Percentiles rank a stretch among this genome's conserved stretches.
Conservation (phyloP, 176 grass and related monocot genomes). For the Microstegium vimineum region DNA sequence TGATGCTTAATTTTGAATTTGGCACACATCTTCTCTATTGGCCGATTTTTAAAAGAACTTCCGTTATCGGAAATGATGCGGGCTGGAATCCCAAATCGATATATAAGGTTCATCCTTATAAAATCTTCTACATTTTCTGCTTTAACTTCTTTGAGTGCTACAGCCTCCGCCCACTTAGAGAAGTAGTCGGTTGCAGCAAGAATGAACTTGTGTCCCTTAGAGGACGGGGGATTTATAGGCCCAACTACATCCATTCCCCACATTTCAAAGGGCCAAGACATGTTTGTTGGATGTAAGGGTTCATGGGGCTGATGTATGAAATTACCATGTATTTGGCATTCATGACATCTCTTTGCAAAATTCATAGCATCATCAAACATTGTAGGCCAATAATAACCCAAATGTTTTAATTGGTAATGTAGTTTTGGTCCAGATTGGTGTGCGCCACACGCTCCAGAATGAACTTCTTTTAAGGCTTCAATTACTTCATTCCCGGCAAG, state of each 20-base stretch:
- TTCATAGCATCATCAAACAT: background rate
- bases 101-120: background rate
- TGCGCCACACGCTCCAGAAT: background rate
- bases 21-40: background rate
- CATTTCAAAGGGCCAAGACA: slow-evolving; percentile 11
- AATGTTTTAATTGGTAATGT: background rate
- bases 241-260: background rate
- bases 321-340: background rate
- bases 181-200: background rate
- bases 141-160: background rate
- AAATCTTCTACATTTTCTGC: background rate
- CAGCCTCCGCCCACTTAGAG: background rate
- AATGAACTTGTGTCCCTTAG: background rate
- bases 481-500: background rate
- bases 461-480: background rate
- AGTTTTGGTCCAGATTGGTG: background rate
- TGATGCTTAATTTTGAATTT: background rate
- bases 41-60: background rate
- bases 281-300: background rate
- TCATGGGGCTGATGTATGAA: slow-evolving; percentile 1
- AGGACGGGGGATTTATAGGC: background rate
- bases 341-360: background rate
- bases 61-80: background rate
- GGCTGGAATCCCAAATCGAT: background rate
- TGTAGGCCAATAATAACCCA: background rate